Base-by-base conservation (phyloP, 768 basidiomycete species). In the Kwoniella mangroviensis region DNA sequence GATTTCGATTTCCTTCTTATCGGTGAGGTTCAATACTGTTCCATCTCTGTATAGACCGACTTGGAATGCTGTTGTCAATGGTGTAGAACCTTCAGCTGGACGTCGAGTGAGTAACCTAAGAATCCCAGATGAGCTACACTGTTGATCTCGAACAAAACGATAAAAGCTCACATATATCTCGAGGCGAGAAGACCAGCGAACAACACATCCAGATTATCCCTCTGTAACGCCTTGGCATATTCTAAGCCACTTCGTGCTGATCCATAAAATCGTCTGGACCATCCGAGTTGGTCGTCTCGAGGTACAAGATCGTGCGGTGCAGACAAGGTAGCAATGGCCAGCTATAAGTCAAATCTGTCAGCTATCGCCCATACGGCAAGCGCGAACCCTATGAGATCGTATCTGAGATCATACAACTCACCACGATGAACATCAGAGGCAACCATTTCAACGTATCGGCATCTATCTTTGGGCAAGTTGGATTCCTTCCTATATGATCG, bases 11-110 rank as follows among this genome's bases (percentile, higher is more conserved):
- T 84, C 83, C 41, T 77, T 73, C 73, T 82, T 82, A 62, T 83
- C 81, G 11, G 73, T 69, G 5, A 84, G 66, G 56, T 83, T 83
- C 6, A 84, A 69, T 11, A 83, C 76, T 0, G 76, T 81, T 10
- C 83, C 83, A 61, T 84, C 83, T 13, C 83, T 73, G 58, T 84
- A 84, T 11, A 84, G 70, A 61, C 83, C 83, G 1, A 83, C 76
- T 68, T 84, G 83, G 63, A 83, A 82, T 2, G 82, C 82, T n/a
- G 81, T 81, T 1, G 82, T 84, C 2, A 84, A 72, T 3, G 83
- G 83, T 1, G 82, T 84, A 9, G 82, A 83, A 0, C 83, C 83
- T 68, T 84, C 83, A 0, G 83, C 83, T 3, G 83, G 82, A 40
- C 83, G 78, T 17, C 82, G 75, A 6, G 82, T 81, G 24, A 84